These are phyloP conservation scores for Cladosporium sp. DNA, from an alignment of 2,329 filamentous ascomycete species.

Conservation along the genomic window DNA sequence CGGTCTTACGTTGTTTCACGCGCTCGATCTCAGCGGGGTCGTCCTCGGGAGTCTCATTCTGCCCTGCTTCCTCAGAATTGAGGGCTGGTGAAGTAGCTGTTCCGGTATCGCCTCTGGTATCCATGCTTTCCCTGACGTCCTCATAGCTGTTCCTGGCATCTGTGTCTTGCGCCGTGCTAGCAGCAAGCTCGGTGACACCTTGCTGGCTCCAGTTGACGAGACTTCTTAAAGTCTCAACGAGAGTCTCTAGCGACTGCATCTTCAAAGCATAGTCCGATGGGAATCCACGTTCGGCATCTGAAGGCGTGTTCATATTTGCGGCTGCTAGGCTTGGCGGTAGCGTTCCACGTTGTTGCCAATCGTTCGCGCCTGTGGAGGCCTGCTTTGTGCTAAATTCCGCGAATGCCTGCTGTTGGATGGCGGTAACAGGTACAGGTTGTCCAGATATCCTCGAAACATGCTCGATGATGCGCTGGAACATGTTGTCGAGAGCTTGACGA, in stretches of 20 bases:
- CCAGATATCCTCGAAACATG: conserved; percentile 87
- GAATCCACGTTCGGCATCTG: conserved; percentile 64
- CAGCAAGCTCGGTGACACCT: conserved; percentile 52
- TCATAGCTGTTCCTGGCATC: conserved; percentile 58
- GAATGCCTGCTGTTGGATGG: conserved; percentile 80
- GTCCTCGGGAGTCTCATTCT: conserved; percentile 63
- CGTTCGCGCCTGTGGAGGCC: conserved; percentile 46
- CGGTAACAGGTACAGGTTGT: conserved; percentile 71
- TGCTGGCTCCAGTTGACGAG: conserved; percentile 91
- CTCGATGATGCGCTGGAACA: conserved; percentile 92
- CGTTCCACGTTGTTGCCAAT: conserved; percentile 86
- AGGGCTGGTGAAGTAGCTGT: conserved; percentile 49
- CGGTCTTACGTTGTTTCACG: conserved; percentile 91
- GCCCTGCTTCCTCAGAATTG: conserved; percentile 41
- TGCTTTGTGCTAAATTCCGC: conserved; percentile 71
- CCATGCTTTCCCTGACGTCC: conserved; percentile 72
- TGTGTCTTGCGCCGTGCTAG: conserved; percentile 40
- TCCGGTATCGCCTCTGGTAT: conserved; percentile 59
- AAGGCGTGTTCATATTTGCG: conserved; percentile 62
- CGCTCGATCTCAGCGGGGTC: conserved; percentile 93
- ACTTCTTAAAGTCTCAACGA: conserved; percentile 86
- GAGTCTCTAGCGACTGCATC: conserved; percentile 80
- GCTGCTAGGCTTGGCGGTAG: conserved; percentile 85
- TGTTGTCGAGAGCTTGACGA: conserved; percentile 86
- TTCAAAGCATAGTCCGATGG: conserved; percentile 92